Base-by-base conservation (phyloP, 768 basidiomycete genomes). In the Mycena floridula region DNA sequence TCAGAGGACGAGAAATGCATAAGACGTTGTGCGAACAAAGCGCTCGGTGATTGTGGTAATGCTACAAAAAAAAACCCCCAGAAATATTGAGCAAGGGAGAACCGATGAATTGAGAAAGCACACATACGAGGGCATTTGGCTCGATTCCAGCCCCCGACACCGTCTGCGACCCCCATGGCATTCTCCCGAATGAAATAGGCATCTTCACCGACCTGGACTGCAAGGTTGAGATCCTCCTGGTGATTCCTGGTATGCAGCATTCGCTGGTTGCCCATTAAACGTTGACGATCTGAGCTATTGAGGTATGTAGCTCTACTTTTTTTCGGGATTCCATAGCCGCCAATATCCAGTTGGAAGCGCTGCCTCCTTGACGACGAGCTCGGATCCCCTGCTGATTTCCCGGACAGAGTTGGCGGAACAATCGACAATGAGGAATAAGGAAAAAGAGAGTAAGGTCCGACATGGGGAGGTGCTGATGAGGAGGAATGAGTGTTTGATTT, bases 121-220 rank as follows among this genome's bases (percentile, higher is more conserved):
- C 32, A 49, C 64, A 16, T 53, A 71, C 69, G 60, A 45, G 56
- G 51, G 25, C 59, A 61, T 46, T 54, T 71, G 27, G 61, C 56
- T 46, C 69, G 63, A 7, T 82, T 74, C 93, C 92, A 96, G 0
- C 93, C 93, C 0, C 94, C 94, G 1, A 97, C 94, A 24, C 94
- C 94, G 58, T 97, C 94, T 3, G 93, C 90, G 7, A 98, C 85
- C 15, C 94, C 94, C 72, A 98, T 83, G 5, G 90, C 88, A 57
- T 92, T 87, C 46, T 82, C 76, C 5, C 78, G 68, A 5, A 89
- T 65, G 50, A 90, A 90, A 57, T 92, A 95, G 4, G 92, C 89
- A 56, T 97, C 93, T 60, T 97, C 93, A 30, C 93, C 93, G 9
- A 96, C 82, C 57, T 89, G 85, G 0, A 85, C 81, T 0, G 87